Evolutionary conservation across 116 monocot species (phyloP).

Genomic region (Papilionanthe hybrid): DNA sequence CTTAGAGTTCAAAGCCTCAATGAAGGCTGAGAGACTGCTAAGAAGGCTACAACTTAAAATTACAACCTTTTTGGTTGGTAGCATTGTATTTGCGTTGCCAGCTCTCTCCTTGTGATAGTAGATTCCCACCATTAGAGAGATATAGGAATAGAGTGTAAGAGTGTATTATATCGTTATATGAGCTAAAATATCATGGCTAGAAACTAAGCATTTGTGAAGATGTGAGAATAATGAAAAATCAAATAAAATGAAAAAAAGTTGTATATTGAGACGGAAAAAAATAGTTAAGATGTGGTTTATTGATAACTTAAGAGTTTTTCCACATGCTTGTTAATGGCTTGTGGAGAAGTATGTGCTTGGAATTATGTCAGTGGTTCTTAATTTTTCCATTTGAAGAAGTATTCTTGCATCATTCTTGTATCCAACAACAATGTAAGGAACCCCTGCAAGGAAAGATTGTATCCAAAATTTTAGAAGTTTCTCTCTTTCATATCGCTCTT

Average conservation of each 20-base stretch:
- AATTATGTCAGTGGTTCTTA: slow-evolving; percentile 1
- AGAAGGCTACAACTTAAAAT: no score
- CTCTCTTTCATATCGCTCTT: slow-evolving; percentile 91
- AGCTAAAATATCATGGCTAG: not conserved
- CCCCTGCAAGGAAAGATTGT: slow-evolving; percentile 92
- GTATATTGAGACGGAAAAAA: not conserved
- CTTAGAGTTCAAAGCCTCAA: no score
- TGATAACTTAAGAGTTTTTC: slow-evolving; percentile 27
- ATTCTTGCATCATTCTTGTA: slow-evolving; percentile 33
- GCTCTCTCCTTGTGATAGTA: no score
- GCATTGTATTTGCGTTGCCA: no score
- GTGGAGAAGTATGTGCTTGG: slow-evolving; percentile 62
- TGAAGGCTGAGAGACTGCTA: no score
- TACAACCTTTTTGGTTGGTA: no score
- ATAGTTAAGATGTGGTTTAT: not conserved
- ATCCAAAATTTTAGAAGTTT: slow-evolving; percentile 97
- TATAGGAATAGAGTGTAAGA: not conserved
- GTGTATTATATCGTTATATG: not conserved
- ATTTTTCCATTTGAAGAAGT: no score
- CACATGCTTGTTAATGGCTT: slow-evolving; percentile 60
- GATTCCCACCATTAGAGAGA: no score
- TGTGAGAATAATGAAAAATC: not conserved
- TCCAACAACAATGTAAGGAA: slow-evolving; percentile 87
- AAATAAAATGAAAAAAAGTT: not conserved
- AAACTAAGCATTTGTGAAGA: not conserved